phyloP scores from a whole-genome alignment of 345 rosid genomes.

The Populus euphratica region DNA sequence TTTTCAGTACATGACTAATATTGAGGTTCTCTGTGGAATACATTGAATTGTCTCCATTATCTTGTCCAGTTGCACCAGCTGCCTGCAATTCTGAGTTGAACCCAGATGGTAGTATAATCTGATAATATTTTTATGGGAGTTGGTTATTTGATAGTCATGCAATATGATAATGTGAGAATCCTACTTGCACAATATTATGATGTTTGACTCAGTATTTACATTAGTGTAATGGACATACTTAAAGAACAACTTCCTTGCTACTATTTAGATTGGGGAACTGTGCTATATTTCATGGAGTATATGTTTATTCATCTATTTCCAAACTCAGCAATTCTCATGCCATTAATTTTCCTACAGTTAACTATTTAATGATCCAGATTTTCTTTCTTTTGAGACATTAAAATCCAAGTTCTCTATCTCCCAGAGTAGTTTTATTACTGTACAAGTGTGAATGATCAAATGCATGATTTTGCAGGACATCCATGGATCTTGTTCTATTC shows the following conservation, averaged over 20 bases:
- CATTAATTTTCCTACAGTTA: background rate
- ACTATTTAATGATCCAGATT: background rate
- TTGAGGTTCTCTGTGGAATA: background rate
- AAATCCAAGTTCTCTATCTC: background rate
- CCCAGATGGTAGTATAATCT: background rate
- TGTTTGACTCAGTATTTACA: too few relatives aligned
- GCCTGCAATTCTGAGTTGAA: background rate
- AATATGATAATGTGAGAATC: background rate
- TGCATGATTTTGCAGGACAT: constrained; percentile 11
- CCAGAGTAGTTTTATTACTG: background rate
- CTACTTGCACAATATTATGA: background rate
- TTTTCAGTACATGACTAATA: background rate
- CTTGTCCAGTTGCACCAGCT: background rate
- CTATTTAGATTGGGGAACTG: background rate
- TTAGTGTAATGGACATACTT: background rate
- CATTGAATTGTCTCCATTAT: background rate
- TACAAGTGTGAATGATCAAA: background rate
- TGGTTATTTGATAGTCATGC: background rate
- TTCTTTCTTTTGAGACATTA: background rate
- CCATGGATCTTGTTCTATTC: constrained; percentile 17
- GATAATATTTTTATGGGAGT: background rate
- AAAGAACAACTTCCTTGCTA: background rate
- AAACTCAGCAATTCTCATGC: background rate
- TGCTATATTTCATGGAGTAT: background rate
- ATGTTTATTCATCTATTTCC: too few relatives aligned